Percentiles rank a stretch among this genome's conserved stretches.
Evolutionary conservation across 257 asterid species (phyloP).

Genomic region (Petunia secreta): DNA sequence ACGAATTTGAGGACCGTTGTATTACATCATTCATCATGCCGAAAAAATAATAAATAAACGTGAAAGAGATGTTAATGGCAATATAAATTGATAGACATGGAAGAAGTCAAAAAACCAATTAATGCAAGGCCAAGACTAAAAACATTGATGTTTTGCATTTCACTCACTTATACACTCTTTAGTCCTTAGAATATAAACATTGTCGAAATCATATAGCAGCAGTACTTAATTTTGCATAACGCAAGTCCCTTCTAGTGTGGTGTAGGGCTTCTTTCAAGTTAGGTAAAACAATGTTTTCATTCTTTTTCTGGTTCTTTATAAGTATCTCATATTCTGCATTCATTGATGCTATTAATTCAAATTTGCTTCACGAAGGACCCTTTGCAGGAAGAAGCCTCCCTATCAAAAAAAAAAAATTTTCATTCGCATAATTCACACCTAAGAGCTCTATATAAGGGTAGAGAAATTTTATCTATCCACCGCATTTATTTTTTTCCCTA

Average conservation of each 20-base stretch:
- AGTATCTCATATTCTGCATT: too few species aligned
- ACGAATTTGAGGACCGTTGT: conserved; percentile 20
- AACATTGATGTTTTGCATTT: not conserved
- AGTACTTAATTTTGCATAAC: conserved; percentile 6
- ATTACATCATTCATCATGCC: conserved; percentile 7
- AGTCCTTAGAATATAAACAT: not conserved
- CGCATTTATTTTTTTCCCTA: not conserved
- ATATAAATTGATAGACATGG: conserved; percentile 8
- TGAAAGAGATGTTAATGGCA: conserved; percentile 16
- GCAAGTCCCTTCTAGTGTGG: not conserved
- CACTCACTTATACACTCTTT: not conserved
- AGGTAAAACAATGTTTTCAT: conserved; percentile 21
- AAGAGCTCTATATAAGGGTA: too few species aligned
- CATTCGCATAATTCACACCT: too few species aligned
- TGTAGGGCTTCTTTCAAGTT: conserved; percentile 18
- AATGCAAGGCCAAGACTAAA: not conserved
- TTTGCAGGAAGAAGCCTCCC: too few species aligned
- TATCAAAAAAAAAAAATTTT: too few species aligned
- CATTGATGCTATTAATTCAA: too few species aligned
- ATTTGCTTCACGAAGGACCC: too few species aligned
- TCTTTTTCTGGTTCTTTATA: not conserved
- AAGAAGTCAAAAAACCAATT: conserved; percentile 1
- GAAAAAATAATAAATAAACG: not conserved
- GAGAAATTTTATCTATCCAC: too few species aligned
- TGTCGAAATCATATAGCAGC: not conserved